phyloP scores from a whole-genome alignment of 179 eudicot species.

The Beta lomatogona region DNA sequence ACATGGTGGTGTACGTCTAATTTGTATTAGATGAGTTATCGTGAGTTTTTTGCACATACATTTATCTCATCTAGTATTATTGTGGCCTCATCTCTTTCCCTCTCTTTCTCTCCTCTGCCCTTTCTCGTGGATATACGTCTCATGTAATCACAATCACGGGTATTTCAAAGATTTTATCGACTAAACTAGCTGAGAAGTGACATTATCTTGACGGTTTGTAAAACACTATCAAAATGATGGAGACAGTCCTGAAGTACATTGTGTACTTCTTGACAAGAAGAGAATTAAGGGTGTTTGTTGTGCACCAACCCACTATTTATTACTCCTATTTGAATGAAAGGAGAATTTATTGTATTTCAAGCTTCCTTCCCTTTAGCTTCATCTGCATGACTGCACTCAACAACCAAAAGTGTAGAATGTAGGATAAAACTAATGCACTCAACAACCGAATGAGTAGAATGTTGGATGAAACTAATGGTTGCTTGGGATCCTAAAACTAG shows the following conservation, averaged over 20 bases:
- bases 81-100: conserved; percentile 14
- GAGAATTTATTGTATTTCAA: background rate
- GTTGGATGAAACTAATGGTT: too few relatives aligned
- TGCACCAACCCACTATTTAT: background rate
- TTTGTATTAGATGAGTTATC: conserved; percentile 28
- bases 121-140: background rate
- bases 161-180: too few relatives aligned
- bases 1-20: conserved; percentile 27
- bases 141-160: background rate
- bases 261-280: conserved; percentile 4
- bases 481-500: too few relatives aligned
- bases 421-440: too few relatives aligned
- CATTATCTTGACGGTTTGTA: too few relatives aligned
- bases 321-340: background rate
- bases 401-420: too few relatives aligned
- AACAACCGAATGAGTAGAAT: too few relatives aligned
- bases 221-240: background rate
- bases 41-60: conserved; percentile 30
- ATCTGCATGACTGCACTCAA: too few relatives aligned
- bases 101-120: background rate
- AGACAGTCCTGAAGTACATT: background rate
- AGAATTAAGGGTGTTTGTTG: background rate
- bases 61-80: conserved; percentile 6
- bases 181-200: too few relatives aligned
- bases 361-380: background rate